phyloP scores from a whole-genome alignment of 2,329 filamentous ascomycete species.

The Cadophora sp. region DNA sequence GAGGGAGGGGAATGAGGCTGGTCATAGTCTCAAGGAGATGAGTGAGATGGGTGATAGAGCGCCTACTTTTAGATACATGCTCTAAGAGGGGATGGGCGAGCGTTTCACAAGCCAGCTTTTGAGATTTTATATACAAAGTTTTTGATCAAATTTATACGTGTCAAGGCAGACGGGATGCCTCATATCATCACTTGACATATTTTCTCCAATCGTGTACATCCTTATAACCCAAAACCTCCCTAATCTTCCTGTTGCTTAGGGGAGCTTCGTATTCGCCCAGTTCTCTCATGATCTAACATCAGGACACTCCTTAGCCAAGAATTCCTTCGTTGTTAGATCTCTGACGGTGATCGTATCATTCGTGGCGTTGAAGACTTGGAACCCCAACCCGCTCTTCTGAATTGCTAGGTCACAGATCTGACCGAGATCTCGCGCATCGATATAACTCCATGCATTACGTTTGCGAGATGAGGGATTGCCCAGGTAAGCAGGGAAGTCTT shows the following conservation, averaged over 20 bases:
- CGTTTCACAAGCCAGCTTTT: neutral
- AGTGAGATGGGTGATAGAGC: conserved; percentile 16
- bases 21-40: conserved; percentile 12
- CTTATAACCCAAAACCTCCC: conserved; percentile 62
- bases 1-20: conserved; percentile 14
- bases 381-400: conserved; percentile 60
- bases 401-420: conserved; percentile 64
- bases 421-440: conserved; percentile 66
- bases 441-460: conserved; percentile 67
- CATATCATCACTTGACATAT: conserved; percentile 27
- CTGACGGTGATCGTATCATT: conserved; percentile 66
- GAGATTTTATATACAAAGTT: neutral
- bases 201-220: conserved; percentile 62
- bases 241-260: conserved; percentile 65
- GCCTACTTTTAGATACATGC: conserved; percentile 14
- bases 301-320: conserved; percentile 57
- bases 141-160: too few species aligned
- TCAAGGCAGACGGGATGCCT: too few species aligned
- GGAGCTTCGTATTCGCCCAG: conserved; percentile 66
- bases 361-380: conserved; percentile 69
- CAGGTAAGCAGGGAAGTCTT: conserved; percentile 58
- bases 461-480: conserved; percentile 57
- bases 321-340: conserved; percentile 53
- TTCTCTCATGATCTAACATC: conserved; percentile 58
- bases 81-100: neutral